A percentile compares a stretch with the other conserved stretches of the same genome.
These are phyloP conservation scores for Helichrysum umbraculigerum DNA, from an alignment of 129 eudicot species.

Conservation along the genomic window DNA sequence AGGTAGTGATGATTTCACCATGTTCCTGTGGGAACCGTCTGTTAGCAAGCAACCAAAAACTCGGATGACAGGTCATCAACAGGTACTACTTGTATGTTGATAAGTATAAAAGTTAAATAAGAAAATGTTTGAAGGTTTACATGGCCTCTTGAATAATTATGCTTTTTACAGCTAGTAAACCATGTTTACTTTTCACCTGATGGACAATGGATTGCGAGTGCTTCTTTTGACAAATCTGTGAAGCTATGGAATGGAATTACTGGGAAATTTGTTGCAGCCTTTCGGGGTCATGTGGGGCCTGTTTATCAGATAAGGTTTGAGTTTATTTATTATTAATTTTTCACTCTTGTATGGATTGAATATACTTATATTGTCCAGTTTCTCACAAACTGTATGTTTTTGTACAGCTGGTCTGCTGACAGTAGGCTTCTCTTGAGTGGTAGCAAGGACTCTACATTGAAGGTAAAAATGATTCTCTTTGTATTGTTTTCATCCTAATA, in stretches of 20 bases:
- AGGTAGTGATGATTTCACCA: constrained; percentile 96
- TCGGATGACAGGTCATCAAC: constrained; percentile 99
- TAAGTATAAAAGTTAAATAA: too few species aligned
- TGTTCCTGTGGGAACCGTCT: constrained; percentile 97
- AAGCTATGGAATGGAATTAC: constrained; percentile 94
- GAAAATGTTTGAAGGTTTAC: too few species aligned
- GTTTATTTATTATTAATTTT: background rate
- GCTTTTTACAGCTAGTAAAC: constrained; percentile 69
- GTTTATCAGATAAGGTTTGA: constrained; percentile 92
- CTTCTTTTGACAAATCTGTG: constrained; percentile 95
- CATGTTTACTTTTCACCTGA: constrained; percentile 99
- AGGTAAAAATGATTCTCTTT: constrained; percentile 42
- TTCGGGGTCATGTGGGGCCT: constrained; percentile 98
- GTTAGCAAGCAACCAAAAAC: constrained; percentile 87
- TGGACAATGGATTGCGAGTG: constrained; percentile 99
- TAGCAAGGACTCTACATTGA: constrained; percentile 95
- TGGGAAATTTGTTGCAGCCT: constrained; percentile 86
- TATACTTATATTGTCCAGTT: background rate
- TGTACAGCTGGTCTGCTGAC: constrained; percentile 98
- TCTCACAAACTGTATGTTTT: constrained; percentile 22
- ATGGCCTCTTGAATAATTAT: too few species aligned
- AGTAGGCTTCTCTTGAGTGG: constrained; percentile 96
- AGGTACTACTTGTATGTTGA: constrained; percentile 43
- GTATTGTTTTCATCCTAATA: background rate
- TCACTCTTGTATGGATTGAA: background rate